Conservation (phyloP, 2,329 filamentous ascomycete genomes). For the Hypomyces perniciosus region DNA sequence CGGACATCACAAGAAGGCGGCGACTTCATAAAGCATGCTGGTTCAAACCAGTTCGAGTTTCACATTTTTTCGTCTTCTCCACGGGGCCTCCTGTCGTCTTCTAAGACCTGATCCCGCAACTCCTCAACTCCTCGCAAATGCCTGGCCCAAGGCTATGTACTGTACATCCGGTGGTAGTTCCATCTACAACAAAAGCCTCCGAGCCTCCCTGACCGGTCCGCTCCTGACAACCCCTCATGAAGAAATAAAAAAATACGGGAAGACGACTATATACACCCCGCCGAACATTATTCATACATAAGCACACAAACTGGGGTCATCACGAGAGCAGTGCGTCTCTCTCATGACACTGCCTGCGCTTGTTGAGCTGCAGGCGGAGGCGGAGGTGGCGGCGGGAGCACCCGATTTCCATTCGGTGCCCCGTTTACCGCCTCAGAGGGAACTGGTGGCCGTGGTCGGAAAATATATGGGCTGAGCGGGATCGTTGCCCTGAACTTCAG, state of each 20-base stretch:
- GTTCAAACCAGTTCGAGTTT: background rate
- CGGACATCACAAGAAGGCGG: too few relatives aligned
- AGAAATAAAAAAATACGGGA: constrained; percentile 1
- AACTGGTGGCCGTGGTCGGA: constrained; percentile 31
- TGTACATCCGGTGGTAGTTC: constrained; percentile 11
- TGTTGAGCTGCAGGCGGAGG: constrained; percentile 16
- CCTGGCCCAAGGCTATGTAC: constrained; percentile 17
- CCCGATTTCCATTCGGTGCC: constrained; percentile 19
- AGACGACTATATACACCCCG: constrained; percentile 11
- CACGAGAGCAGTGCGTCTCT: background rate
- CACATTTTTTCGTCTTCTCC: constrained; percentile 14
- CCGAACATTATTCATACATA: constrained; percentile 18
- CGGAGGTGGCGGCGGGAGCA: constrained; percentile 20
- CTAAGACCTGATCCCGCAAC: constrained; percentile 23
- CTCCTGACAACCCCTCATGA: constrained; percentile 7
- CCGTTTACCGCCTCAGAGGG: constrained; percentile 23
- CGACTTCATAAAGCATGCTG: too few relatives aligned
- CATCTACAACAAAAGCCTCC: constrained; percentile 5
- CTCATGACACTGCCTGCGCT: constrained; percentile 23
- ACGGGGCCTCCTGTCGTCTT: constrained; percentile 18
- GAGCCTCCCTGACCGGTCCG: constrained; percentile 4
- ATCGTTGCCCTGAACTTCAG: constrained; percentile 57
- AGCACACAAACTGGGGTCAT: constrained; percentile 4
- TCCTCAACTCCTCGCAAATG: constrained; percentile 34
- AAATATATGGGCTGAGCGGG: constrained; percentile 41